These are phyloP conservation scores for Skeletonema grethae DNA, from an alignment of 108 stramenopile genomes.

Conservation along the genomic window DNA sequence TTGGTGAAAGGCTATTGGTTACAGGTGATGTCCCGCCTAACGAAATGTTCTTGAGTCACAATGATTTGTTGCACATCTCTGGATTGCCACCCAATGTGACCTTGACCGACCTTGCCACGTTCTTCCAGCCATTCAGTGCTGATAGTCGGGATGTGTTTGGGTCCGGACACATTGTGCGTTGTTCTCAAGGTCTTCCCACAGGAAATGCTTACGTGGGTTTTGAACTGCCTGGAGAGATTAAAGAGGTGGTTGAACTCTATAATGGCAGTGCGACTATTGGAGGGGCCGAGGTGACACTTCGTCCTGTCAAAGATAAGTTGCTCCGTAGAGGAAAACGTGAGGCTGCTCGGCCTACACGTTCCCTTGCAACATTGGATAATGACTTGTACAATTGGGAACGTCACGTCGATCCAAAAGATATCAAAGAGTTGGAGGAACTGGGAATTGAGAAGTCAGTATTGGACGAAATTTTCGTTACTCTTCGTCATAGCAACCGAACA, in stretches of 20 bases:
- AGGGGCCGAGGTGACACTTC: constrained; percentile 32
- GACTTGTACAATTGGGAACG: constrained; percentile 81
- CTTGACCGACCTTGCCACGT: constrained; percentile 61
- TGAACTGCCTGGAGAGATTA: constrained; percentile 73
- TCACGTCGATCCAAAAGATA: constrained; percentile 76
- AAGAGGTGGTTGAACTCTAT: constrained; percentile 48
- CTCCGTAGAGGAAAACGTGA: constrained; percentile 45
- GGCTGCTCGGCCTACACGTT: constrained; percentile 56
- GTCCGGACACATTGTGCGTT: constrained; percentile 79
- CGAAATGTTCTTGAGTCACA: constrained; percentile 74
- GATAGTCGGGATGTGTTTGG: constrained; percentile 67
- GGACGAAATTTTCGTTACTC: constrained; percentile 66
- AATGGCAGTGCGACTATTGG: constrained; percentile 47
- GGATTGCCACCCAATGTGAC: constrained; percentile 68
- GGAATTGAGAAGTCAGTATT: constrained; percentile 68
- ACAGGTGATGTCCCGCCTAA: constrained; percentile 83
- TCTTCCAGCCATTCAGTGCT: constrained; percentile 74
- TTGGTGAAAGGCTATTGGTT: constrained; percentile 62
- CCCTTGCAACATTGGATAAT: constrained; percentile 67
- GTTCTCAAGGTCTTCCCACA: constrained; percentile 63
- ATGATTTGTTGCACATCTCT: constrained; percentile 63
- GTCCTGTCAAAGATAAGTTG: constrained; percentile 49
- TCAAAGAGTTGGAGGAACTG: constrained; percentile 55
- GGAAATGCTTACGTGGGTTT: constrained; percentile 84
- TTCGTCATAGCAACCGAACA: constrained; percentile 72